These are phyloP conservation scores for Sclerotinia trifoliorum DNA, from an alignment of 2,329 filamentous ascomycete genomes.

Conservation along the genomic window DNA sequence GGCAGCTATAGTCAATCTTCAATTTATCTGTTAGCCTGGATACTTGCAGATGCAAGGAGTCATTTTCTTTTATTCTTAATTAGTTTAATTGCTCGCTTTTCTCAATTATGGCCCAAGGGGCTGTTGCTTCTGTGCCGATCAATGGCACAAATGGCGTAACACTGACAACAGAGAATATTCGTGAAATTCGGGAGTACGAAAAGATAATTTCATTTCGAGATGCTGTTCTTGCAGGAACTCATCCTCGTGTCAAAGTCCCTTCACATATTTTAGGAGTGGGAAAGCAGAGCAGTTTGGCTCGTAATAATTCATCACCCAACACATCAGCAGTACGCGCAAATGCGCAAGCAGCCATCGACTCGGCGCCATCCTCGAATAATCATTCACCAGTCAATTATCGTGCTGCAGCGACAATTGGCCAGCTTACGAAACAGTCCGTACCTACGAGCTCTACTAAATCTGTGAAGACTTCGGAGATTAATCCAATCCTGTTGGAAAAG, in stretches of 20 bases:
- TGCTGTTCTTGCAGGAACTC: slow-evolving; percentile 73
- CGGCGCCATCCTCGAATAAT: slow-evolving; percentile 31
- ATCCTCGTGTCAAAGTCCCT: slow-evolving; percentile 60
- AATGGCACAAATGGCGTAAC: slow-evolving; percentile 38
- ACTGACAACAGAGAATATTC: slow-evolving; percentile 49
- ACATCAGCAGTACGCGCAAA: slow-evolving; percentile 32
- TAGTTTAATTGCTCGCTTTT: slow-evolving; percentile 30
- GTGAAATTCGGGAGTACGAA: slow-evolving; percentile 68
- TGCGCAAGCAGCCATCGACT: slow-evolving; percentile 28
- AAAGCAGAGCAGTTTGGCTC: slow-evolving; percentile 32
- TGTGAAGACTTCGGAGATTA: slow-evolving; percentile 62
- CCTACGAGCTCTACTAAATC: slow-evolving; percentile 38
- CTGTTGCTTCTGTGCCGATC: slow-evolving; percentile 39
- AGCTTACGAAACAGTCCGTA: slow-evolving; percentile 29
- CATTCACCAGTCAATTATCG: slow-evolving; percentile 34
- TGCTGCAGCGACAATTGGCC: slow-evolving; percentile 36
- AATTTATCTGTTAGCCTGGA: slow-evolving; percentile 7
- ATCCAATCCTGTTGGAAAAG: slow-evolving; percentile 82
- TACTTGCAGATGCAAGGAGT: slow-evolving; percentile 18
- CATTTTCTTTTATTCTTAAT: slow-evolving; percentile 21
- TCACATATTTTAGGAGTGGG: slow-evolving; percentile 42
- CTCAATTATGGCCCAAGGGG: slow-evolving; percentile 40
- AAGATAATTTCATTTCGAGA: slow-evolving; percentile 81
- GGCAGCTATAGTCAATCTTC: slow-evolving; percentile 1
- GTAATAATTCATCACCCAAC: slow-evolving; percentile 32